Conservation (phyloP, 306 rosid genomes). For the Adenanthera pavonina region DNA sequence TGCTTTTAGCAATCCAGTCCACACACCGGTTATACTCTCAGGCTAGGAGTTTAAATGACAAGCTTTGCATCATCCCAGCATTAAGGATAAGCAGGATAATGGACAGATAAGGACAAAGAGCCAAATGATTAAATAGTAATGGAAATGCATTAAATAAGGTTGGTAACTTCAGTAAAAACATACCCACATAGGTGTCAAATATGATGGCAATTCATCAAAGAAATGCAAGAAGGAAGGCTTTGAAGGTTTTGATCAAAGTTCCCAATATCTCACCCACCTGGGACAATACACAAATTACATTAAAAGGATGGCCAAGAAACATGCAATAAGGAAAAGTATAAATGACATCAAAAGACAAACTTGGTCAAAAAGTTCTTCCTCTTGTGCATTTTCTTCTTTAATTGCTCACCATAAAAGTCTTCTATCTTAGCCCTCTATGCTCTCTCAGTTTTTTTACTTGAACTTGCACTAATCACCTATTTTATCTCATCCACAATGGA, state of each 20-base stretch:
- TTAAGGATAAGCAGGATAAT: not conserved
- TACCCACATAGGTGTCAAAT: conserved; percentile 99
- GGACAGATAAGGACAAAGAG: not conserved
- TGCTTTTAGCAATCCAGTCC: too few relatives aligned
- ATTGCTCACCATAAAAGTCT: conserved; percentile 98
- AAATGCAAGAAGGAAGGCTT: conserved; percentile 93
- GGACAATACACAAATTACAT: too few relatives aligned
- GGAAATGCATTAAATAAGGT: not conserved
- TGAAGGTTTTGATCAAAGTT: conserved; percentile 95
- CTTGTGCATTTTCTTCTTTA: conserved; percentile 98
- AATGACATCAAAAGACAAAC: conserved; percentile 61
- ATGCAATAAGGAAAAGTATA: too few relatives aligned
- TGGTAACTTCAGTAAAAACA: conserved; percentile 46
- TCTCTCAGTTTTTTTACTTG: conserved; percentile 90
- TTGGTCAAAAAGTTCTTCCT: conserved; percentile 99
- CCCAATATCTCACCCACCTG: too few relatives aligned
- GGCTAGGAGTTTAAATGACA: not conserved
- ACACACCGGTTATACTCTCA: too few relatives aligned
- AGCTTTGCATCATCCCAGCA: not conserved
- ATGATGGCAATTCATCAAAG: conserved; percentile 89
- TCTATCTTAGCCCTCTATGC: conserved; percentile 87
- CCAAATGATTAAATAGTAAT: not conserved
- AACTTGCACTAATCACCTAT: conserved; percentile 91
- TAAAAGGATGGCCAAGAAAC: conserved; percentile 19
- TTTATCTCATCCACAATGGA: conserved; percentile 91